Conservation (phyloP, 2,329 filamentous ascomycete species). For the Juglanconis juglandina region DNA sequence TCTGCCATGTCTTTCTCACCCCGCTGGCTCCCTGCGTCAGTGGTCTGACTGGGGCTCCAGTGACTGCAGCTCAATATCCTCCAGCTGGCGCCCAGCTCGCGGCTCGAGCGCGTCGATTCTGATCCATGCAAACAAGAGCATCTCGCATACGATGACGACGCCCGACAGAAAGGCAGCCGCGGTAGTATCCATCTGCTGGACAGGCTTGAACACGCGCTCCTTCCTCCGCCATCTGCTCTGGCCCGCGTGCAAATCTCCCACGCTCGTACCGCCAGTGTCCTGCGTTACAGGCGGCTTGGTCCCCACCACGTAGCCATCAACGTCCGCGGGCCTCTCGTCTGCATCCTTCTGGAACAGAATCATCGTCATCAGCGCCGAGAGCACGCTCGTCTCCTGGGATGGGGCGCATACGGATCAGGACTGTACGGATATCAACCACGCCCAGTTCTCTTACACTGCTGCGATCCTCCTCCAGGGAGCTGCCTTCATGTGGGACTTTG, state of each 20-base stretch:
- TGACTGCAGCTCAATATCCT: too few relatives aligned
- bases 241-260: not conserved
- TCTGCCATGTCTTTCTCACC: too few relatives aligned
- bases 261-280: constrained; percentile 2
- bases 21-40: too few relatives aligned
- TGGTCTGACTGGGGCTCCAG: too few relatives aligned
- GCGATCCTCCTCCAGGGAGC: constrained; percentile 60
- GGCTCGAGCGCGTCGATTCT: too few relatives aligned
- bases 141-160: too few relatives aligned
- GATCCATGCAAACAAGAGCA: too few relatives aligned
- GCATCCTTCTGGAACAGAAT: constrained; percentile 40
- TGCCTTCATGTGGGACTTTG: constrained; percentile 66
- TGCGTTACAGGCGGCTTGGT: not conserved
- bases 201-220: not conserved
- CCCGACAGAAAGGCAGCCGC: too few relatives aligned
- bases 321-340: not conserved
- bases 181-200: not conserved
- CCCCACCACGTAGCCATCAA: not conserved
- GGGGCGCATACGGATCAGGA: constrained; percentile 56
- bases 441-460: constrained; percentile 66
- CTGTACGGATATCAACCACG: constrained; percentile 58
- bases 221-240: not conserved
- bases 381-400: constrained; percentile 58
- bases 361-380: constrained; percentile 50
- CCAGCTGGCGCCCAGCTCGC: too few relatives aligned